These are phyloP conservation scores for Epichloe typhina DNA, from an alignment of 2,329 filamentous ascomycete species.

Conservation along the genomic window DNA sequence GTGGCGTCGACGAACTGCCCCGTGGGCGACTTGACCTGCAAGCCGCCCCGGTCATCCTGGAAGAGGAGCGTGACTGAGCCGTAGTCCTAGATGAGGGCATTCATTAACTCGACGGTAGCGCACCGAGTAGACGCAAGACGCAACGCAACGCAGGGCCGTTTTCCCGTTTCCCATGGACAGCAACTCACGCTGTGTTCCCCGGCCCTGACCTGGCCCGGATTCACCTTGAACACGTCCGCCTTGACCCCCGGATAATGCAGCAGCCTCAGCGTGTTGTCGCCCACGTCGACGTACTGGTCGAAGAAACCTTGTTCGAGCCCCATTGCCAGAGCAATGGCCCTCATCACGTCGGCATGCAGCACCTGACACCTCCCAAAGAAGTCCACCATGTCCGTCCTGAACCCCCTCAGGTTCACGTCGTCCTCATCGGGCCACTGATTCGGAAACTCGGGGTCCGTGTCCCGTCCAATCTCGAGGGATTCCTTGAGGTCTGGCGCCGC, in stretches of 20 bases:
- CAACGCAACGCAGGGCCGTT: not conserved
- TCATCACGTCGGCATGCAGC: slow-evolving; percentile 68
- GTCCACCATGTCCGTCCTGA: slow-evolving; percentile 57
- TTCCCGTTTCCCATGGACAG: too few relatives aligned
- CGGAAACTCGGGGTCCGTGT: slow-evolving; percentile 44
- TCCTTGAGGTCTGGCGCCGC: slow-evolving; percentile 53
- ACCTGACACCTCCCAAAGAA: slow-evolving; percentile 66
- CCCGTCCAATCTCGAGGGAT: slow-evolving; percentile 50
- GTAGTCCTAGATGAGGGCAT: slow-evolving; percentile 30
- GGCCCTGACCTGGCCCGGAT: slow-evolving; percentile 58
- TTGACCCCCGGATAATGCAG: slow-evolving; percentile 63
- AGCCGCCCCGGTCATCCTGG: slow-evolving; percentile 42
- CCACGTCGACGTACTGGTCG: slow-evolving; percentile 56
- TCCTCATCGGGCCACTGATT: slow-evolving; percentile 63
- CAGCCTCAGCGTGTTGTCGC: slow-evolving; percentile 59
- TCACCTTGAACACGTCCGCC: slow-evolving; percentile 50
- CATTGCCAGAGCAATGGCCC: slow-evolving; percentile 73
- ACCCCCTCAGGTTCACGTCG: slow-evolving; percentile 33
- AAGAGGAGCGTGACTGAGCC: slow-evolving; percentile 49
- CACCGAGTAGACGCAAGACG: not conserved
- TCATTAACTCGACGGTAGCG: not conserved
- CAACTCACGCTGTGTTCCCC: slow-evolving; percentile 55
- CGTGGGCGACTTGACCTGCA: slow-evolving; percentile 54
- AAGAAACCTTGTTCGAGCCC: slow-evolving; percentile 61
- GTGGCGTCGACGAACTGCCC: slow-evolving; percentile 72